A percentile compares a stretch with the other conserved stretches of the same genome.
phyloP scores from a whole-genome alignment of 495 filamentous ascomycete species.

The Penicillium paxilli region DNA sequence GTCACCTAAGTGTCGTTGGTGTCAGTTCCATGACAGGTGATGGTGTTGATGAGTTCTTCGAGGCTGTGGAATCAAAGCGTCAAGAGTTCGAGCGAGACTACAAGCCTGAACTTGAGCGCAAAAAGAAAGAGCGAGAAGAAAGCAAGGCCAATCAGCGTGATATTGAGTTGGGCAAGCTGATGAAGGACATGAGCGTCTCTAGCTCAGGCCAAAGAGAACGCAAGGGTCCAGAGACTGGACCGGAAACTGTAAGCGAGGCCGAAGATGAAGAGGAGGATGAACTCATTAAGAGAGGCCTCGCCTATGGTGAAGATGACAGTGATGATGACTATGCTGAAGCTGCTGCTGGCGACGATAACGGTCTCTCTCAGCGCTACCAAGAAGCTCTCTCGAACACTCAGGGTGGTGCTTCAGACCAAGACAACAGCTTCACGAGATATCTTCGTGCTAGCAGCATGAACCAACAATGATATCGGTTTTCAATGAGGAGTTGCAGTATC shows the following conservation, averaged over 20 bases:
- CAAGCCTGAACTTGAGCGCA: constrained; percentile 82
- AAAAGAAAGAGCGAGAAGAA: constrained; percentile 71
- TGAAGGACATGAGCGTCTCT: constrained; percentile 88
- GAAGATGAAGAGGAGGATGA: constrained; percentile 46
- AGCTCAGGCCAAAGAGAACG: constrained; percentile 36
- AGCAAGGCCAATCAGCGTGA: constrained; percentile 68
- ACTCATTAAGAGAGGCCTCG: constrained; percentile 31
- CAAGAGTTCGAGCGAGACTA: constrained; percentile 92
- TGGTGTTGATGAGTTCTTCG: constrained; percentile 90
- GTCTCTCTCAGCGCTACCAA: constrained; percentile 46
- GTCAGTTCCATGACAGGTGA: constrained; percentile 92
- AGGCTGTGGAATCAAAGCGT: constrained; percentile 80
- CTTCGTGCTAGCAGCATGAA: constrained; percentile 41
- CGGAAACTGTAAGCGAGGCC: constrained; percentile 53
- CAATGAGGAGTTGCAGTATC: constrained; percentile 13
- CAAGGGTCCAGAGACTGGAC: constrained; percentile 24
- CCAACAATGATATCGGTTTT: constrained; percentile 16
- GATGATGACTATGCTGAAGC: constrained; percentile 36
- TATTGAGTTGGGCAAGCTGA: constrained; percentile 83
- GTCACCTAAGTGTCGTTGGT: constrained; percentile 84
- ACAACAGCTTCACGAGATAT: constrained; percentile 52
- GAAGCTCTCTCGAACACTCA: constrained; percentile 40
- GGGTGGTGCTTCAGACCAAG: constrained; percentile 32
- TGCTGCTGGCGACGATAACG: constrained; percentile 36
- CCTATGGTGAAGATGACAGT: constrained; percentile 35